Base-by-base conservation (phyloP, 495 filamentous ascomycete species). In the Pseudomonodictys pantanalensis region DNA sequence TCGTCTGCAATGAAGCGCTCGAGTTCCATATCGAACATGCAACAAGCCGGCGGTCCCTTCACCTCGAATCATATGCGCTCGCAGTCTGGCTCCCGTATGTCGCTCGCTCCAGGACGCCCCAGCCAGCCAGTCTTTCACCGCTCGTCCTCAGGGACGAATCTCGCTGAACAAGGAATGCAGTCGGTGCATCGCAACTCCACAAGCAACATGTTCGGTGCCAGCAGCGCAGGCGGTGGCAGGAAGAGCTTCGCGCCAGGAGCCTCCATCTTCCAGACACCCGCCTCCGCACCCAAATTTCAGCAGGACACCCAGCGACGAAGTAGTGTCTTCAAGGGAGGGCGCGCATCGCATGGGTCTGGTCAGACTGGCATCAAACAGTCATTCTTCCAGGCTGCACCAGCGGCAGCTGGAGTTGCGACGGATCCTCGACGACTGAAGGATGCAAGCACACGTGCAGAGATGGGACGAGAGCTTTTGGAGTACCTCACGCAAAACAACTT, bases 1-100 rank as follows among this genome's bases (percentile, higher is more conserved):
- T 78, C 87, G n/a, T 97, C 93, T n/a, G 89, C 93, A 23, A 81
- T 97, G 78, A 97, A 97, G 75, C 89, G 93, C 70, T 89, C 90
- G 7, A 95, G 84, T 65, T 92, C 90, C n/a, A 86, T 86, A 44
- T 84, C 84, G 51, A 82, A 81, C 60, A 75, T 80, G 62, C 81
- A 85, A 68, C 85, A 84, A 68, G 75, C 80, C 38, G 79, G 80
- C 32, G 52, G 52, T 23, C 58, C 12, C 5, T 83, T 80, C 71
- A 82, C 83, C n/a, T 78, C 81, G 32, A 84, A 84, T 71, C 83
- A 92, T 72, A 83, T 78, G 52, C 89, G 91, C 62, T 89, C 89
- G 43, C 77, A 86, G 62, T 91, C 90, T 56, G 90, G 88, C 54
- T 86, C 91, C 59, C 81, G 91, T 51, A 90, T 91, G 75, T 96